These are phyloP conservation scores for Tylopilus sp. DNA, from an alignment of 1,284 basidiomycete species.

Conservation along the genomic window DNA sequence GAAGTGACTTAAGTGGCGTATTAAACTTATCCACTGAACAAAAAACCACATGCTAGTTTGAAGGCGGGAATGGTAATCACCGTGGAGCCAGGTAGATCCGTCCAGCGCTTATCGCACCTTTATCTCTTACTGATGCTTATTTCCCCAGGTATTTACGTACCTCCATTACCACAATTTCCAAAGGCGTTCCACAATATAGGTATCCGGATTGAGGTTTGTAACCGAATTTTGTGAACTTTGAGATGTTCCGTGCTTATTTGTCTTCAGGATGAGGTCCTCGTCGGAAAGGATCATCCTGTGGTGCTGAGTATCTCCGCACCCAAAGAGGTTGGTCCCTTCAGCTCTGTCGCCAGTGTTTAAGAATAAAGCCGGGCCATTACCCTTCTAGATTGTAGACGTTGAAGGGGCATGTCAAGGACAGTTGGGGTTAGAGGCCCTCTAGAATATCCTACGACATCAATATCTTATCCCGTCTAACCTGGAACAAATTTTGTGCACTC, in stretches of 20 bases:
- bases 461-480: slow-evolving; percentile 1
- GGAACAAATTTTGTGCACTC: neutral
- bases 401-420: slow-evolving; percentile 84
- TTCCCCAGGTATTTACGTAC: slow-evolving; percentile 74
- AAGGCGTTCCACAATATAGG: slow-evolving; percentile 86
- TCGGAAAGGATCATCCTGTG: slow-evolving; percentile 65
- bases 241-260: slow-evolving; percentile 11
- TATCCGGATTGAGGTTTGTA: slow-evolving; percentile 79
- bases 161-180: slow-evolving; percentile 73
- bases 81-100: slow-evolving; percentile 66
- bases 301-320: slow-evolving; percentile 80
- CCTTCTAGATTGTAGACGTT: slow-evolving; percentile 68
- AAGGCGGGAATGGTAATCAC: slow-evolving; percentile 86
- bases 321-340: slow-evolving; percentile 66
- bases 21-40: slow-evolving; percentile 9
- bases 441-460: slow-evolving; percentile 10
- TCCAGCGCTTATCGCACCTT: neutral
- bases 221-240: neutral
- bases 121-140: slow-evolving; percentile 7
- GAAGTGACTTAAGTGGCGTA: slow-evolving; percentile 3
- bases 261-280: slow-evolving; percentile 77
- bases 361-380: neutral
- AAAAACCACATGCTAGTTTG: slow-evolving; percentile 41
- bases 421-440: slow-evolving; percentile 66
- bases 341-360: slow-evolving; percentile 1